Conservation (phyloP, 345 rosid genomes). For the Xanthoceras sorbifolium region DNA sequence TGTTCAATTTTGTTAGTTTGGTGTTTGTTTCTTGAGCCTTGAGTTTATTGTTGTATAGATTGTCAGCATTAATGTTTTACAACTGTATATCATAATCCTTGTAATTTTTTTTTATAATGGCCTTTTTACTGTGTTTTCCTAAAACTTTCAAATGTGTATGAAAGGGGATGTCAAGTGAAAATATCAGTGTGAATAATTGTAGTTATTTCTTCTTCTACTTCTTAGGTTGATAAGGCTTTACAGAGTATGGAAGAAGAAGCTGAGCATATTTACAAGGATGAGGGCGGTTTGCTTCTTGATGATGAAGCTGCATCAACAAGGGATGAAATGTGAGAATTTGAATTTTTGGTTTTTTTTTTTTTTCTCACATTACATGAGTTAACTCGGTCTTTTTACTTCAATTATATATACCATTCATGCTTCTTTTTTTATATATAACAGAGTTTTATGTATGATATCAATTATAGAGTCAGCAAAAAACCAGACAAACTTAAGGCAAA, state of each 20-base stretch:
- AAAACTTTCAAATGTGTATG: background rate
- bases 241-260: slow-evolving; percentile 93
- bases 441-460: background rate
- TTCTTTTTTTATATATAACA: no score
- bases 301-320: slow-evolving; percentile 97
- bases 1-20: background rate
- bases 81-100: background rate
- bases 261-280: slow-evolving; percentile 89
- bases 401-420: background rate
- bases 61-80: background rate
- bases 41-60: background rate
- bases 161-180: background rate
- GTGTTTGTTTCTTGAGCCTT: background rate
- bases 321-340: slow-evolving; percentile 86
- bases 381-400: background rate
- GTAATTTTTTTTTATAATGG: background rate
- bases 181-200: background rate
- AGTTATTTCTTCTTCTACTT: slow-evolving; percentile 6
- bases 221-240: slow-evolving; percentile 88
- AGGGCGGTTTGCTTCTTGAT: slow-evolving; percentile 69
- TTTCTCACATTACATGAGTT: background rate
- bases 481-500: background rate
- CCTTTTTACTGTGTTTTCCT: background rate
- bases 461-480: background rate
- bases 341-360: background rate